phyloP scores from a whole-genome alignment of 768 basidiomycete species.

The Mycena galopus region DNA sequence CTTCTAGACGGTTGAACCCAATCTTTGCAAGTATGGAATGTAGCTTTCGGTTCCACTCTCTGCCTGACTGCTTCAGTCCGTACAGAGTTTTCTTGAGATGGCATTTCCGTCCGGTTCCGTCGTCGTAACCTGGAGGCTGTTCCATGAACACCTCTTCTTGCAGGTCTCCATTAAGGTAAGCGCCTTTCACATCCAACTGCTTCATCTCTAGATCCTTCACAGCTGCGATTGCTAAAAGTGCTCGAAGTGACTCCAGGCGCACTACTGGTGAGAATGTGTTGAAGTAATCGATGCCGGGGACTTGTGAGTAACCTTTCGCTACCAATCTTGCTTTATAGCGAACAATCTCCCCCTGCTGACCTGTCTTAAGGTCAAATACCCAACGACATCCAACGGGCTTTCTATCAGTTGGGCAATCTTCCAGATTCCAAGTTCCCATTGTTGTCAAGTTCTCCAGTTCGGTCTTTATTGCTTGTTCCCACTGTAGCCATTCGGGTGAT shows the following conservation, averaged over 20 bases:
- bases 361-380: slow-evolving; percentile 25
- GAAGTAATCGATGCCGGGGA: slow-evolving; percentile 17
- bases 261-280: slow-evolving; percentile 20
- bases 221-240: slow-evolving; percentile 4
- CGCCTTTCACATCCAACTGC: too few relatives aligned
- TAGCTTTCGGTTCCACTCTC: background rate
- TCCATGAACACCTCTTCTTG: background rate
- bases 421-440: slow-evolving; percentile 17
- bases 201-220: slow-evolving; percentile 11
- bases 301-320: slow-evolving; percentile 24
- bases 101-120: background rate
- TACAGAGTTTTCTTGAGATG: background rate
- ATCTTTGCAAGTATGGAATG: background rate
- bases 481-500: slow-evolving; percentile 13
- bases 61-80: background rate
- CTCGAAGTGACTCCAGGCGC: slow-evolving; percentile 18
- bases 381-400: slow-evolving; percentile 21
- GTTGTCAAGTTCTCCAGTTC: slow-evolving; percentile 2
- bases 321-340: slow-evolving; percentile 25
- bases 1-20: background rate
- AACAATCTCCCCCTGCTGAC: slow-evolving; percentile 14
- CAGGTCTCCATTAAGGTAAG: slow-evolving; percentile 1
- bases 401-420: slow-evolving; percentile 6
- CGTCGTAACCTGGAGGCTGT: background rate
- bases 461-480: slow-evolving; percentile 3